A percentile compares a stretch with the other conserved stretches of the same genome.
Evolutionary conservation across 192 early-diverging fungal genomes (phyloP).

Genomic region (Lobosporangium transversale): DNA sequence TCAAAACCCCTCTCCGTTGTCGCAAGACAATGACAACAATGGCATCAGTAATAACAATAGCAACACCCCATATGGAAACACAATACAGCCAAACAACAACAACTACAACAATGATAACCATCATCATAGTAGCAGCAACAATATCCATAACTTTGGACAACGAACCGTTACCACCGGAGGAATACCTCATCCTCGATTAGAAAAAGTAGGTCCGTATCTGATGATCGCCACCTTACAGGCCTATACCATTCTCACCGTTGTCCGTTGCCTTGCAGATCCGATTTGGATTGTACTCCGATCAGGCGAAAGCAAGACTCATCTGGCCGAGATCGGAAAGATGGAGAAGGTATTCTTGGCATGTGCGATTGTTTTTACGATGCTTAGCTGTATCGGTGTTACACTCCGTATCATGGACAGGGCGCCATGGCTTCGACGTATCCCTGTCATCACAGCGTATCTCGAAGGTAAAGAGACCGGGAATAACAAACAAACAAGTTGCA

Average conservation of each 20-base stretch:
- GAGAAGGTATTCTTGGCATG: constrained; percentile 33
- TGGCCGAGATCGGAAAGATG: constrained; percentile 16
- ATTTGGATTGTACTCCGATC: constrained; percentile 24
- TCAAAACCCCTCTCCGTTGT: too few species aligned
- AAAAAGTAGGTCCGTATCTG: constrained; percentile 40
- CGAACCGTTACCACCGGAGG: too few species aligned
- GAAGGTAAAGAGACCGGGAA: too few species aligned
- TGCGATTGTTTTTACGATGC: constrained; percentile 41
- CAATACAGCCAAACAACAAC: too few species aligned
- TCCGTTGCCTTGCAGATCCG: constrained; percentile 40
- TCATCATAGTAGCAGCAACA: not conserved
- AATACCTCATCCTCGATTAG: constrained; percentile 26
- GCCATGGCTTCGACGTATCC: constrained; percentile 20
- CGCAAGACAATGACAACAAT: too few species aligned
- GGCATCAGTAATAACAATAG: not conserved
- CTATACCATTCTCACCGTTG: constrained; percentile 42
- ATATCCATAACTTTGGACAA: too few species aligned
- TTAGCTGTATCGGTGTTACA: constrained; percentile 41
- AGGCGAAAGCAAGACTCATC: not conserved
- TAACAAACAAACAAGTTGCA: too few species aligned
- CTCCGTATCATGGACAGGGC: constrained; percentile 42
- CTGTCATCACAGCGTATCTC: constrained; percentile 43
- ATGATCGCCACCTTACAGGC: constrained; percentile 41
- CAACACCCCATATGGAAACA: not conserved
- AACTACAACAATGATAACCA: not conserved